Evolutionary conservation across 2,329 filamentous ascomycete genomes (phyloP).

Genomic region (Orbilia oligospora): DNA sequence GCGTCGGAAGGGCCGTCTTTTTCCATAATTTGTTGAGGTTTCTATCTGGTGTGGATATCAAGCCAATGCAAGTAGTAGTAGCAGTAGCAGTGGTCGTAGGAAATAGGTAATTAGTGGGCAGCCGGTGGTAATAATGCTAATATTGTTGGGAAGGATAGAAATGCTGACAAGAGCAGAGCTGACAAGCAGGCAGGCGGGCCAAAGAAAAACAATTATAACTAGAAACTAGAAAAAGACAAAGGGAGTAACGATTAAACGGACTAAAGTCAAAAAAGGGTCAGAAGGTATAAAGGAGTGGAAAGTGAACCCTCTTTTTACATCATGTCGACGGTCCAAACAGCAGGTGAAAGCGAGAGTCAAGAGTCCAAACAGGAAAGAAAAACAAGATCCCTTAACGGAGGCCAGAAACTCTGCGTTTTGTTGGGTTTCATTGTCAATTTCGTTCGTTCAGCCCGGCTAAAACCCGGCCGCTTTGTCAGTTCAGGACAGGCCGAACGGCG

Average conservation of each 20-base stretch:
- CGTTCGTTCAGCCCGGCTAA: constrained; percentile 49
- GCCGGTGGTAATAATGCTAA: background rate
- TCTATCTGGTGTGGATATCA: constrained; percentile 11
- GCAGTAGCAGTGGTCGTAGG: background rate
- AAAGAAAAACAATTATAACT: constrained; percentile 29
- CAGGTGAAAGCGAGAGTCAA: constrained; percentile 42
- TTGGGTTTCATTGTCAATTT: constrained; percentile 56
- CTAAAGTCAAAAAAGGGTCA: background rate
- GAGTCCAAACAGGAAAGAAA: constrained; percentile 19
- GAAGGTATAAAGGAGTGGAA: constrained; percentile 10
- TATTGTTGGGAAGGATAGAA: constrained; percentile 8
- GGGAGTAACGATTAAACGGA: background rate
- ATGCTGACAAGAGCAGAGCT: constrained; percentile 26
- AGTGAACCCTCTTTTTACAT: constrained; percentile 26
- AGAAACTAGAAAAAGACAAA: background rate
- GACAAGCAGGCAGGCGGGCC: background rate
- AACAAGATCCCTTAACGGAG: background rate
- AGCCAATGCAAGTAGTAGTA: background rate
- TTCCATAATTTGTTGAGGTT: constrained; percentile 32
- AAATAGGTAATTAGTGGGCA: background rate
- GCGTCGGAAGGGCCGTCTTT: constrained; percentile 16
- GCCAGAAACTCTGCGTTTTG: constrained; percentile 20
- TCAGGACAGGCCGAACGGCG: constrained; percentile 1
- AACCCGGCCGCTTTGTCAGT: constrained; percentile 30
- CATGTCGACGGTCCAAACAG: constrained; percentile 29